Conservation (phyloP, 2,329 filamentous ascomycete species). For the Scedosporium aurantiacum region DNA sequence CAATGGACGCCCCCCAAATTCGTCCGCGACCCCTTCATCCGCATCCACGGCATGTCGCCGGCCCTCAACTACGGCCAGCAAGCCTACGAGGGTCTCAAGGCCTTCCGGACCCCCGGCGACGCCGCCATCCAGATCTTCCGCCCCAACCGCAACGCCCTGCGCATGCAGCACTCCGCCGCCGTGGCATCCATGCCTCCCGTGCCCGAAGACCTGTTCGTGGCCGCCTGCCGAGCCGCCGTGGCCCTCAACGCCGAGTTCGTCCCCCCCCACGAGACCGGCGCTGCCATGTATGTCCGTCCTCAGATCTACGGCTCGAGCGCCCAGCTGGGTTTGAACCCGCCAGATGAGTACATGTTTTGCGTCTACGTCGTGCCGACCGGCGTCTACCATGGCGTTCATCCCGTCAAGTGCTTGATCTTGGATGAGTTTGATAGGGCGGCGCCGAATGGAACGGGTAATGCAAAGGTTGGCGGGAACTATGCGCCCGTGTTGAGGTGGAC, state of each 20-base stretch:
- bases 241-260: constrained; percentile 83
- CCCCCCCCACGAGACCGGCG: constrained; percentile 77
- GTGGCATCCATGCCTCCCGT: constrained; percentile 77
- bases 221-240: constrained; percentile 70
- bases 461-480: constrained; percentile 96
- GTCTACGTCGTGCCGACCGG: constrained; percentile 88
- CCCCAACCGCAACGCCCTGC: constrained; percentile 69
- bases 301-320: constrained; percentile 79
- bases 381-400: constrained; percentile 83
- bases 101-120: constrained; percentile 69
- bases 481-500: constrained; percentile 83
- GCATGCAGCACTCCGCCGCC: constrained; percentile 74
- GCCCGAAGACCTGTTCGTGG: constrained; percentile 64
- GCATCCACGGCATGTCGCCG: constrained; percentile 89
- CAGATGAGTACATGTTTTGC: constrained; percentile 84
- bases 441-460: constrained; percentile 79
- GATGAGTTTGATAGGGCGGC: constrained; percentile 91
- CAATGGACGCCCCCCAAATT: constrained; percentile 72
- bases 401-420: constrained; percentile 77
- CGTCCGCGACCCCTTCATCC: constrained; percentile 72
- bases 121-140: constrained; percentile 74
- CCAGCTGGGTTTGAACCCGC: constrained; percentile 75
- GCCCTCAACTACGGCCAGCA: constrained; percentile 96
- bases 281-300: constrained; percentile 86
- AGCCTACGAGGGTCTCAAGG: constrained; percentile 97